Conservation (phyloP, 208 protist species). For the Trypanosoma scelopori region DNA sequence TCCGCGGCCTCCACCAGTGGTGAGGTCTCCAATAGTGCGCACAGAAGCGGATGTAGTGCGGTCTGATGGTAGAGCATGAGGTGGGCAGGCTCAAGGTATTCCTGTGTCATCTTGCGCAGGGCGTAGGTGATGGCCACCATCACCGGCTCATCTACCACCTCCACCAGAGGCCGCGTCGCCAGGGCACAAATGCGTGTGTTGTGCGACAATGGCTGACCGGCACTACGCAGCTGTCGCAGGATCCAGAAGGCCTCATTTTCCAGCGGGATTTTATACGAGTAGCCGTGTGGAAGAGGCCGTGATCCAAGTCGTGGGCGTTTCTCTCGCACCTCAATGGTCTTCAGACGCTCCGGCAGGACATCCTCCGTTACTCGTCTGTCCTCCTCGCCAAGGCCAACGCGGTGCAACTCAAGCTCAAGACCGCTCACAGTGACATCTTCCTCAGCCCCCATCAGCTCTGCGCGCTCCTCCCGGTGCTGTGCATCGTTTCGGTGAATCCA, state of each 20-base stretch:
- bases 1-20: conserved; percentile 56
- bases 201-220: conserved; percentile 78
- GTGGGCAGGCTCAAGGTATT: conserved; percentile 71
- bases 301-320: conserved; percentile 41
- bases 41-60: conserved; percentile 66
- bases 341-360: conserved; percentile 64
- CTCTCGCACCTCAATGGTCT: conserved; percentile 40
- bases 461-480: conserved; percentile 19
- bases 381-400: conserved; percentile 57
- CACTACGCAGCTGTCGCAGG: conserved; percentile 65
- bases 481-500: conserved; percentile 64
- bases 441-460: conserved; percentile 9
- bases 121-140: conserved; percentile 67
- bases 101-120: conserved; percentile 68
- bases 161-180: conserved; percentile 36
- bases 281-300: conserved; percentile 44
- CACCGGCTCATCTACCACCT: conserved; percentile 70
- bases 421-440: conserved; percentile 17
- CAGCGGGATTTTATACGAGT: conserved; percentile 52
- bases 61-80: conserved; percentile 88
- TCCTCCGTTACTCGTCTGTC: conserved; percentile 42
- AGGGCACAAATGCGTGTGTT: conserved; percentile 74
- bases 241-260: conserved; percentile 84
- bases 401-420: conserved; percentile 71
- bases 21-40: conserved; percentile 61